Conservation (phyloP, 495 filamentous ascomycete species). For the Polyplosphaeria fusca region DNA sequence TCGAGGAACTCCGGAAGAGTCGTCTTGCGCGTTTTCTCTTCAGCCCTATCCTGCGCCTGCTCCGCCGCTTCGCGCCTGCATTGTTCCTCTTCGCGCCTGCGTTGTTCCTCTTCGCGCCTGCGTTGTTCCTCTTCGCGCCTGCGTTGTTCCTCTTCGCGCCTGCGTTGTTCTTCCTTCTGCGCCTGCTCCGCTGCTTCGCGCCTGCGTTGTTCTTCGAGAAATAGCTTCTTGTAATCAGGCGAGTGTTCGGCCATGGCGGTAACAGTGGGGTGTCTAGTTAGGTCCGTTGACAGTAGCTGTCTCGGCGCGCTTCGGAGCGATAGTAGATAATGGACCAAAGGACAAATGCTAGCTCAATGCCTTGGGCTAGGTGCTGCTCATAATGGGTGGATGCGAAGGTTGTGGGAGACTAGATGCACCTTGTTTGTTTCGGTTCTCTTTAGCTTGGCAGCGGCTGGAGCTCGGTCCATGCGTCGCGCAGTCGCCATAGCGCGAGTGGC, state of each 20-base stretch:
- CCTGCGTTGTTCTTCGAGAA: constrained; percentile 19
- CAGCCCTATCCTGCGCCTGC: constrained; percentile 8
- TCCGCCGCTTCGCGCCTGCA: constrained; percentile 16
- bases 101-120: constrained; percentile 16
- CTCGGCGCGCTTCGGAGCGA: constrained; percentile 9
- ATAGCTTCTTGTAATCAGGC: constrained; percentile 27
- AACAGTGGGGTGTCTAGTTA: constrained; percentile 8
- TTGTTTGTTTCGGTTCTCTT: background rate
- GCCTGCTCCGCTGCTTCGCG: constrained; percentile 19
- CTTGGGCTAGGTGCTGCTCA: constrained; percentile 4
- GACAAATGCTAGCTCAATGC: constrained; percentile 6
- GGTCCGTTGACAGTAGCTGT: constrained; percentile 18
- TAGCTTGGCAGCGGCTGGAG: background rate
- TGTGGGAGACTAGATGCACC: constrained; percentile 8
- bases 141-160: constrained; percentile 24
- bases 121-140: constrained; percentile 18
- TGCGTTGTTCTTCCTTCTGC: constrained; percentile 18
- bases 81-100: constrained; percentile 24
- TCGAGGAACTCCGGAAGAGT: constrained; percentile 29
- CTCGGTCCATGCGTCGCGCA: constrained; percentile 1
- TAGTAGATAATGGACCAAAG: constrained; percentile 11
- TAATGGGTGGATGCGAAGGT: constrained; percentile 14
- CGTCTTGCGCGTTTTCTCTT: constrained; percentile 27
- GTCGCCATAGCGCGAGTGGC: background rate
- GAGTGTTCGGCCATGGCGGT: constrained; percentile 21